Conservation (phyloP, 2,329 filamentous ascomycete genomes). For the Cladosporium sp. region DNA sequence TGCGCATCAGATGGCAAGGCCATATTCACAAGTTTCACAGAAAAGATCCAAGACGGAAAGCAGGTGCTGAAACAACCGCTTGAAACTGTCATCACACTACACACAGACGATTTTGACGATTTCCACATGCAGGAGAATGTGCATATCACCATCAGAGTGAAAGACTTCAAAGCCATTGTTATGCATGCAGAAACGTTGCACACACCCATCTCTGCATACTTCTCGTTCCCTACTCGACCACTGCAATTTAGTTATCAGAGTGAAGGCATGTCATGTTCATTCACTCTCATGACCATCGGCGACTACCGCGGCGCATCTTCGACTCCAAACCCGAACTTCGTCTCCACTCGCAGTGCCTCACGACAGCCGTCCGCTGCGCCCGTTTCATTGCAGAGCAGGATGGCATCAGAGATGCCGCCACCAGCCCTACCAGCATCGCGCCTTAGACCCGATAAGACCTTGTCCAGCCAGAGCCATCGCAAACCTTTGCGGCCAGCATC, state of each 20-base stretch:
- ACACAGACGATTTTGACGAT: slow-evolving; percentile 71
- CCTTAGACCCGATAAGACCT: slow-evolving; percentile 29
- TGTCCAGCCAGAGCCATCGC: slow-evolving; percentile 25
- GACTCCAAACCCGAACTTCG: slow-evolving; percentile 34
- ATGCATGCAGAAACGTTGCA: slow-evolving; percentile 68
- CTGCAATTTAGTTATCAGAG: slow-evolving; percentile 68
- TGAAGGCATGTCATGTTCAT: slow-evolving; percentile 68
- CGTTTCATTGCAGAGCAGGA: slow-evolving; percentile 14
- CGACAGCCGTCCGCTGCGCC: slow-evolving; percentile 23
- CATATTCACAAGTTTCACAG: slow-evolving; percentile 77
- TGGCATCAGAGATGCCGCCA: slow-evolving; percentile 38
- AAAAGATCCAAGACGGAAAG: slow-evolving; percentile 68
- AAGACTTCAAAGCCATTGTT: slow-evolving; percentile 76
- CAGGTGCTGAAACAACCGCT: slow-evolving; percentile 76
- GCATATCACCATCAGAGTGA: slow-evolving; percentile 76
- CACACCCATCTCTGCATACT: slow-evolving; percentile 62
- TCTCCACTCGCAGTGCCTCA: slow-evolving; percentile 30
- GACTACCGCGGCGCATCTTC: slow-evolving; percentile 47
- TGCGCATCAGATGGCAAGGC: slow-evolving; percentile 65
- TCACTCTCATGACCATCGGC: slow-evolving; percentile 77
- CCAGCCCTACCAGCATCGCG: slow-evolving; percentile 32
- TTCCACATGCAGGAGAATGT: slow-evolving; percentile 70
- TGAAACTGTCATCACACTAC: slow-evolving; percentile 73
- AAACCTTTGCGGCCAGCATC: slow-evolving; percentile 21
- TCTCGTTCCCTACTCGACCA: slow-evolving; percentile 67